Evolutionary conservation across 2,329 filamentous ascomycete genomes (phyloP), one percentile per base, ranked within the genome.

Genomic region (Pseudocercospora eumusae): DNA sequence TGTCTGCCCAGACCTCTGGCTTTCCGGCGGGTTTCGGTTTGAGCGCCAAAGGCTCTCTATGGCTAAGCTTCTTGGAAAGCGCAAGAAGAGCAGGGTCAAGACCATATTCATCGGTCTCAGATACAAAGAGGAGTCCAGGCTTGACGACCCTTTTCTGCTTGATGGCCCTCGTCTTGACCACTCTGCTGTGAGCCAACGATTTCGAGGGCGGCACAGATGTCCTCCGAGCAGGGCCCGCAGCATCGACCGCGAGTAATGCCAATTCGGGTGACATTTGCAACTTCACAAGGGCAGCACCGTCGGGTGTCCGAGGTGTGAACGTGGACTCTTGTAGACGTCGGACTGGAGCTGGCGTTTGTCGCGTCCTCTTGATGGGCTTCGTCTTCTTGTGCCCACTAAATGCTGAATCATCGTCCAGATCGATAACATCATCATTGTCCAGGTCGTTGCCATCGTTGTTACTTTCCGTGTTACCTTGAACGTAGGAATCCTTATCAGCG

Each of bases 1-100:
- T 77, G 4, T 83, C 77, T 0, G 86, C 80, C 84, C 85, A 89
- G 0, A 86, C 81, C 10, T 77, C 74, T 6, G 85, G 84, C 18
- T 72, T 61, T 18, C 73, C 72, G 18, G 57, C 52, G 6, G 80
- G 75, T 4, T 68, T 53, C 6, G 75, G 75, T 59, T 76, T 76
- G 8, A 49, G 49, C 1, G n/a, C 58, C 13, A 74, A 27, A 4
- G 72, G 67, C 23, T 67, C 49, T 20, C 71, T 64, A 21, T 62
- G 28, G 4, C 67, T 73, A n/a, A 76, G 60, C 28, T 66, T 66
- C 13, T 52, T 59, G 0, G 72, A 71, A 2, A 73, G 49, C 8
- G 49, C 49, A 10, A 70, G 49, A 13, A 67, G 27, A 5, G 64
- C 40, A 1, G 56, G 59, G 25, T 71, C 67, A 7, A 66, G 31